A percentile compares a stretch with the other conserved stretches of the same genome.
These are phyloP conservation scores for Termitomyces sp. DNA, from an alignment of 768 basidiomycete species.

Conservation along the genomic window DNA sequence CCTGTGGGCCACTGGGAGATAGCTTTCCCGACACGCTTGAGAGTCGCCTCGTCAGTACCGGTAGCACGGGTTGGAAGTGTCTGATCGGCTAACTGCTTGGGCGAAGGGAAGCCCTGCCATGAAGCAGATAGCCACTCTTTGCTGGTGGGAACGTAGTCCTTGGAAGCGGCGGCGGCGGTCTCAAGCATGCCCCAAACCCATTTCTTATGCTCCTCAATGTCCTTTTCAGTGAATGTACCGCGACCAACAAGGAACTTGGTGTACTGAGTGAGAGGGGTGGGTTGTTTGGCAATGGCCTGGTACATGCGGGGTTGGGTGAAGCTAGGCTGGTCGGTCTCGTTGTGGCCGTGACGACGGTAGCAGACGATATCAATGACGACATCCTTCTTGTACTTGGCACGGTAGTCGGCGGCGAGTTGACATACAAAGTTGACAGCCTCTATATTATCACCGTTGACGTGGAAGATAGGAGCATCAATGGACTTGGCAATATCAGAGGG, in stretches of 20 bases:
- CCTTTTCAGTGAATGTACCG: slow-evolving; percentile 91
- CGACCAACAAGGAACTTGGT: slow-evolving; percentile 86
- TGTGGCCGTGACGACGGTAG: slow-evolving; percentile 99
- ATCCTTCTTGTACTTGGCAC: slow-evolving; percentile 98
- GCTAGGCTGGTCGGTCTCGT: slow-evolving; percentile 97
- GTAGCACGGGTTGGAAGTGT: slow-evolving; percentile 89
- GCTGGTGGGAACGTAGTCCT: slow-evolving; percentile 92
- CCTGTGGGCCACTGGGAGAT: slow-evolving; percentile 83
- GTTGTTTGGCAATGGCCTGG: slow-evolving; percentile 91
- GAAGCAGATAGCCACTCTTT: slow-evolving; percentile 98
- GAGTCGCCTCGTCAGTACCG: slow-evolving; percentile 68
- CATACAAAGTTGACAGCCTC: slow-evolving; percentile 99
- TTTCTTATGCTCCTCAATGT: slow-evolving; percentile 96
- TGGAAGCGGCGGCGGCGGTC: slow-evolving; percentile 87
- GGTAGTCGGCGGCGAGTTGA: slow-evolving; percentile 96
- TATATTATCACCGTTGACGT: slow-evolving; percentile 97
- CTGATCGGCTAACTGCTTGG: slow-evolving; percentile 89
- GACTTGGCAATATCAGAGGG: slow-evolving; percentile 98
- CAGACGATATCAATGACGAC: slow-evolving; percentile 98
- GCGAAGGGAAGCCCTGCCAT: slow-evolving; percentile 98
- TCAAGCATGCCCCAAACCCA: slow-evolving; percentile 99
- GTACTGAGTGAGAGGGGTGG: slow-evolving; percentile 88
- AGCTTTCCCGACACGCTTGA: slow-evolving; percentile 80
- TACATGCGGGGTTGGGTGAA: slow-evolving; percentile 99
- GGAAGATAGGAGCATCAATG: slow-evolving; percentile 98